Evolutionary conservation across 228 moss, liverwort and hornwort species (phyloP).

Genomic region (Sphagnum magellanicum): DNA sequence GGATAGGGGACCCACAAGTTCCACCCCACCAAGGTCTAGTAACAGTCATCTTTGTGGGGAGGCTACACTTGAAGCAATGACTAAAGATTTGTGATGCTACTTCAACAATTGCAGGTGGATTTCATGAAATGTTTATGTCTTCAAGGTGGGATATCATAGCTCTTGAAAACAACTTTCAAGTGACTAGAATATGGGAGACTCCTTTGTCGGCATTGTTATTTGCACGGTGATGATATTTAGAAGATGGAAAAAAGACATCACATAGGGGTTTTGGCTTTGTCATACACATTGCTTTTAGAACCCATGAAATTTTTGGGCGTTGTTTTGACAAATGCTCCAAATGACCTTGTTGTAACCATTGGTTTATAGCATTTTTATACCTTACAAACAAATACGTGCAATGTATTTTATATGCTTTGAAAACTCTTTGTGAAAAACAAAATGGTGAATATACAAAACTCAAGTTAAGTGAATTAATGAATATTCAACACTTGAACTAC

Average conservation of each 20-base stretch:
- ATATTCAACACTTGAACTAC: too few relatives aligned
- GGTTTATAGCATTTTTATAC: too few relatives aligned
- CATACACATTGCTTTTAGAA: slow-evolving; percentile 73
- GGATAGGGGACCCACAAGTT: slow-evolving; percentile 42
- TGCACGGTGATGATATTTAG: not conserved
- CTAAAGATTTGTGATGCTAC: slow-evolving; percentile 81
- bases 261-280: slow-evolving; percentile 94
- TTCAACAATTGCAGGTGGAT: slow-evolving; percentile 94
- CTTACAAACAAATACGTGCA: too few relatives aligned
- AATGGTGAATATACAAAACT: too few relatives aligned
- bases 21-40: slow-evolving; percentile 72
- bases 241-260: slow-evolving; percentile 97
- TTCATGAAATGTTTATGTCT: slow-evolving; percentile 75
- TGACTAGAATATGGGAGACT: too few relatives aligned
- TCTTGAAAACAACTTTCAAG: too few relatives aligned
- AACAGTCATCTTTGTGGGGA: slow-evolving; percentile 83
- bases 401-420: too few relatives aligned
- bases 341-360: too few relatives aligned
- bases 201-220: too few relatives aligned
- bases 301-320: slow-evolving; percentile 89
- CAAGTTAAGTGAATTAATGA: too few relatives aligned
- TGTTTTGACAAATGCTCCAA: too few relatives aligned
- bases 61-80: slow-evolving; percentile 81
- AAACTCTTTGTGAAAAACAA: too few relatives aligned
- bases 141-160: slow-evolving; percentile 41